Conservation (phyloP, 2,329 filamentous ascomycete species). For the Pseudogymnoascus sp. region DNA sequence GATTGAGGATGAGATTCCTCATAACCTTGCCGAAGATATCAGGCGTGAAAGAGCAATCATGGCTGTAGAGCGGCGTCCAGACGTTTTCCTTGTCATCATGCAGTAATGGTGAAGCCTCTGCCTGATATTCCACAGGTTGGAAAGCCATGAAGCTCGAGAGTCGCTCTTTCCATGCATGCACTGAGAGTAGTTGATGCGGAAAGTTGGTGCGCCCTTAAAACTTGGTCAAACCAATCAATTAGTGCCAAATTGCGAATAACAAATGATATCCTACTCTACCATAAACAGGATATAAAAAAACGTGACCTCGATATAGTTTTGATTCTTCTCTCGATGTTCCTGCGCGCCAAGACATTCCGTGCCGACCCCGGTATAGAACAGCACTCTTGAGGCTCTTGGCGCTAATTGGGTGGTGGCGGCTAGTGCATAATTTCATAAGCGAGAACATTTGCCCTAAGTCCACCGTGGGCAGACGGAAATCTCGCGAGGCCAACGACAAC, state of each 20-base stretch:
- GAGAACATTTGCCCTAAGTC: slow-evolving; percentile 9
- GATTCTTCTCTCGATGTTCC: neutral
- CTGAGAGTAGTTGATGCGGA: neutral
- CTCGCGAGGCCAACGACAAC: slow-evolving; percentile 8
- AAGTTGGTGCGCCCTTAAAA: neutral
- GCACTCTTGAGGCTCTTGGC: slow-evolving; percentile 4
- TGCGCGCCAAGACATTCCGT: neutral
- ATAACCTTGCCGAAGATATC: slow-evolving; percentile 59
- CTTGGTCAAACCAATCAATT: neutral
- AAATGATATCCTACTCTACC: neutral
- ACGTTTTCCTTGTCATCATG: slow-evolving; percentile 29
- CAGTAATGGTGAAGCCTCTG: slow-evolving; percentile 29
- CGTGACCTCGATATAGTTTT: neutral
- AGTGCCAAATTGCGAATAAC: neutral
- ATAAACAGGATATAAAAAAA: neutral
- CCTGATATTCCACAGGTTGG: slow-evolving; percentile 29
- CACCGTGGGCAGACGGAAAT: slow-evolving; percentile 8
- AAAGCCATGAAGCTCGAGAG: slow-evolving; percentile 27
- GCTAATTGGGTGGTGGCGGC: slow-evolving; percentile 2
- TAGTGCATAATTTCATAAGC: slow-evolving; percentile 9
- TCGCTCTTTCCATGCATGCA: slow-evolving; percentile 1
- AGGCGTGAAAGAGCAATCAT: slow-evolving; percentile 54
- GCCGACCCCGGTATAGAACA: neutral
- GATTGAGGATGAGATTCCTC: slow-evolving; percentile 68
- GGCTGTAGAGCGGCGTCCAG: slow-evolving; percentile 49